Conservation (phyloP, 306 rosid genomes). For the Malus asiatica region DNA sequence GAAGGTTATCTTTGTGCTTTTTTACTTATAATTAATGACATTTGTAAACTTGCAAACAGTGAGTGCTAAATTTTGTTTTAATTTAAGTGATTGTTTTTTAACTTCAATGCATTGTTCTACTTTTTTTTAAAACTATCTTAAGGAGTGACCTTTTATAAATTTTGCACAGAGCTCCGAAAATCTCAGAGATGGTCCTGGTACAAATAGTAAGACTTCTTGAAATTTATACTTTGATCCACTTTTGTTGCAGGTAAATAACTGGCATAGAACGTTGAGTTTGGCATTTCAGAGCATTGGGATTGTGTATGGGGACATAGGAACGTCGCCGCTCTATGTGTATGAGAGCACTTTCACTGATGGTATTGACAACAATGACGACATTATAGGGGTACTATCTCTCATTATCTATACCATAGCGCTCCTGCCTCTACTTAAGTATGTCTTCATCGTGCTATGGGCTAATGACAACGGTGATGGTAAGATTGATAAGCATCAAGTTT, state of each 20-base stretch:
- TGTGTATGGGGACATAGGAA: constrained; percentile 85
- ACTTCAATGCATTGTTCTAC: too few species aligned
- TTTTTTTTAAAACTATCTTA: too few species aligned
- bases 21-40: too few species aligned
- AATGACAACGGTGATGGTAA: constrained; percentile 78
- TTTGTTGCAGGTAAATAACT: constrained; percentile 17
- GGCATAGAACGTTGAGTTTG: constrained; percentile 43
- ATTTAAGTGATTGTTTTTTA: too few species aligned
- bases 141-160: too few species aligned
- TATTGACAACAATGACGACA: constrained; percentile 35
- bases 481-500: not conserved
- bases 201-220: not conserved
- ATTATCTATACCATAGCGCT: constrained; percentile 65
- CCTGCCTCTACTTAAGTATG: constrained; percentile 62
- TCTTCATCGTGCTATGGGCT: constrained; percentile 65
- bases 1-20: too few species aligned
- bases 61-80: too few species aligned
- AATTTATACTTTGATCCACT: not conserved
- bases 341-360: constrained; percentile 32
- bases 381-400: constrained; percentile 57
- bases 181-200: too few species aligned
- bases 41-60: too few species aligned
- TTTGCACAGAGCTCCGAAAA: too few species aligned
- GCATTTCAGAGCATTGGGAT: constrained; percentile 85
- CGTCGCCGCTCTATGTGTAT: constrained; percentile 77